Evolutionary conservation across 352 stramenopile genomes (phyloP), one percentile per base, ranked within the genome.

Genomic region (Phytophthora crassamura): DNA sequence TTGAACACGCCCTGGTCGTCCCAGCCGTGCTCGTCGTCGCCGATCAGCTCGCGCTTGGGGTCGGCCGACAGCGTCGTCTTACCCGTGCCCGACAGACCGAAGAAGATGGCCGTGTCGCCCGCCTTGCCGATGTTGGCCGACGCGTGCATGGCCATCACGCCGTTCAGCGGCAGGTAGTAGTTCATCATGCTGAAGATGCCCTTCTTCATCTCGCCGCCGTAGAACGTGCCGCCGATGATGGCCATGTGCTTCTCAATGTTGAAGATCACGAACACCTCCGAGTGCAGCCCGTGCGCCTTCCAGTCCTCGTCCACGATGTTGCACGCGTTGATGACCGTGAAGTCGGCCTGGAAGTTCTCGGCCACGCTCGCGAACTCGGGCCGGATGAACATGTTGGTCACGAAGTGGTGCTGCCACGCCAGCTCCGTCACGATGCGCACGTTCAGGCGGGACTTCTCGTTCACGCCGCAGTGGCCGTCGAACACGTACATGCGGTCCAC

Each of bases 1-100:
- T 99, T 99, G 84, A 98, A 99, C 50, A 99, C 89, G 54, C 97
- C 97, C 74, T 98, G 80, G 67, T 99, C 85, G 67, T 99, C 96
- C 97, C 97, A 99, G 64, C 97, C 97, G 82, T 99, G 97, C 78
- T 99, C 97, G 59, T 93, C 84, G 51, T 93, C 84, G 22, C 84
- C 84, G 41, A 93, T 93, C 22, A 91, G 67, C 50, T 81, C 77
- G 33, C 93, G 80, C 45, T 97, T 78, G 41, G 91, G 90, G 76
- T 98, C 91, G 51, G 93, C 91, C 58, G 89, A 97, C 46, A 98
- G 69, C 25, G 90, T 98, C 30, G 94, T 98, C 76, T 98, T 98
- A 43, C 93, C 84, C 56, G 84, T 91, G 52, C 84, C 84, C 25
- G 79, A 97, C n/a, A 99, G 84, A 12, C 97, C 97, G 75, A 99